Base-by-base conservation (phyloP, 164 flowering plant genomes). In the Aristolochia fimbriata region DNA sequence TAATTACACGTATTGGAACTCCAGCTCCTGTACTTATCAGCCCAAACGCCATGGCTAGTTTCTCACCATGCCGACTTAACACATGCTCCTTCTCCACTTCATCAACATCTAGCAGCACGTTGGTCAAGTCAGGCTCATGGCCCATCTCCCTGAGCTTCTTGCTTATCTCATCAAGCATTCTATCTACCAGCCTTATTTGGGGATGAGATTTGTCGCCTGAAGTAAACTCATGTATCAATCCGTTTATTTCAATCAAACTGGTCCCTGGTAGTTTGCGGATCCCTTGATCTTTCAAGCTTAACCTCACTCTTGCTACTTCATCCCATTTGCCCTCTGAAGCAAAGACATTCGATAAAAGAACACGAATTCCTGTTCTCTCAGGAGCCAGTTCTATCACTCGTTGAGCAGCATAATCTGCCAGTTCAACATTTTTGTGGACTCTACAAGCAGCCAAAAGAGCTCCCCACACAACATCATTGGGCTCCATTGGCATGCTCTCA, bases 31-130 rank as follows among this genome's bases (percentile, higher is more conserved):
- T 75, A 46, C 70, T 65, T 20, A 84, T 74, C 2, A 84, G 75
- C 25, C 82, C 90, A 61, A 72, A 79, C 10, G 82, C 83, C 55
- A 84, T 68, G 13, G 90, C 85, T 17, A 79, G 70, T 67, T 79
- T 80, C 72, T 84, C 85, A 43, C 87, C 77, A 23, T 84, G 90
- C 4, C 74, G 69, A 46, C 74, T 68, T 23, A 84, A 83, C 62
- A 74, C n/a, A 24, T 68, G 65, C 57, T 79, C 74, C 64, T 80
- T 82, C 70, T 84, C 80, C 41, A 67, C 61, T 60, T 80, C 83
- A 62, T 76, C 80, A 20, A 84, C 75, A 59, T 82, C 81, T 22
- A 79, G 70, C 65, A 82, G 65, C 47, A 84, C 84, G 68, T 72
- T 76, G 8, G 54, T 41, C 7, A 73, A 62, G 61, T 84, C 77